Evolutionary conservation across 2,329 filamentous ascomycete species (phyloP).

Genomic region (Nemania diffusa): DNA sequence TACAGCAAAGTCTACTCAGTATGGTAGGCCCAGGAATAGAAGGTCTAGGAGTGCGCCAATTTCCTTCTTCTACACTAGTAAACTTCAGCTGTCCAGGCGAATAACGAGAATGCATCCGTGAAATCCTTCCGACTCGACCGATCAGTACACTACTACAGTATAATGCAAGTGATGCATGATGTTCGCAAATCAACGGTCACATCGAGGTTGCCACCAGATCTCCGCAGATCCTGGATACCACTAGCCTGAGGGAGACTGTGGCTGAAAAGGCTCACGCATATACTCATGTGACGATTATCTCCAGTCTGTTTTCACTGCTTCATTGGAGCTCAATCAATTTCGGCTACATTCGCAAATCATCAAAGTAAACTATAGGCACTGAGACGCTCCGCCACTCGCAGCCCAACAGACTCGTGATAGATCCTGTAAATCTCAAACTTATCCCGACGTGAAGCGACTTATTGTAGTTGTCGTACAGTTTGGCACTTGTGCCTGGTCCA

Average conservation of each 20-base stretch:
- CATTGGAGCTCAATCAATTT: conserved; percentile 29
- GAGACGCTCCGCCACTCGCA: conserved; percentile 22
- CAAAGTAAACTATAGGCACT: conserved; percentile 5
- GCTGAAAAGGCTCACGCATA: conserved; percentile 16
- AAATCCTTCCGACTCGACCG: conserved; percentile 28
- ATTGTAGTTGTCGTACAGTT: not conserved
- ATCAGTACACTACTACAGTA: conserved; percentile 10
- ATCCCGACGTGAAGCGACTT: conserved; percentile 14
- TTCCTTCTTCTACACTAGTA: conserved; percentile 17
- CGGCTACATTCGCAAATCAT: conserved; percentile 17
- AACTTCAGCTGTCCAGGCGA: conserved; percentile 18
- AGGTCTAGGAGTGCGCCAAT: conserved; percentile 20
- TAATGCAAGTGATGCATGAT: conserved; percentile 19
- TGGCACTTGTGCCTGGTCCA: not conserved
- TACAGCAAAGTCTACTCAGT: not conserved
- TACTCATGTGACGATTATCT: conserved; percentile 42
- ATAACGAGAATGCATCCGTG: conserved; percentile 18
- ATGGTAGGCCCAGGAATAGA: conserved; percentile 4
- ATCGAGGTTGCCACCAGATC: conserved; percentile 11
- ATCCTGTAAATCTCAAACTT: not conserved
- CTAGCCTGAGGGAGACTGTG: conserved; percentile 9
- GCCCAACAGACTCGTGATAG: conserved; percentile 1
- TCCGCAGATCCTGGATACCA: conserved; percentile 32
- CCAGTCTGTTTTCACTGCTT: conserved; percentile 31
- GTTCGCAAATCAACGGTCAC: conserved; percentile 13